Percentiles rank a stretch among this genome's conserved stretches.
Conservation (phyloP, 2,329 filamentous ascomycete species). For the Drechslerella dactyloides region DNA sequence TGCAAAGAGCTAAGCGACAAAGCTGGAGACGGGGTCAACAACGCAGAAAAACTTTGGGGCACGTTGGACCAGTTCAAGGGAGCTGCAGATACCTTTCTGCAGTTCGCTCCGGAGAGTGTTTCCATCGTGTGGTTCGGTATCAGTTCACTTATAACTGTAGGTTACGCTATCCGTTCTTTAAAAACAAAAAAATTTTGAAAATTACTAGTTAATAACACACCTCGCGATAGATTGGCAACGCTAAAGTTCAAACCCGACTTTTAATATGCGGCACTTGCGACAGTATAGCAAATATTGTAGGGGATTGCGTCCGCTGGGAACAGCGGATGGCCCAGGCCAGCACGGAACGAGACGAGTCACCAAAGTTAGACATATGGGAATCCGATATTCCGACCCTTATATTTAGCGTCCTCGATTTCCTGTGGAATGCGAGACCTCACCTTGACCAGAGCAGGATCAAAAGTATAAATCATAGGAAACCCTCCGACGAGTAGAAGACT, state of each 20-base stretch:
- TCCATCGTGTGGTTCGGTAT: constrained; percentile 47
- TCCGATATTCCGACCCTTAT: constrained; percentile 24
- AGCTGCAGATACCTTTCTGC: constrained; percentile 23
- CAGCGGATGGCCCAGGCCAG: constrained; percentile 1
- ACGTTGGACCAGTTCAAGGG: constrained; percentile 33
- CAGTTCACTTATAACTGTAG: constrained; percentile 29
- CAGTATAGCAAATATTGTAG: constrained; percentile 24
- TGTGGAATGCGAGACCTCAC: constrained; percentile 30
- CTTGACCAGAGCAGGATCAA: constrained; percentile 19
- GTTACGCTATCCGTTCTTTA: background rate
- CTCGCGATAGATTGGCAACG: constrained; percentile 13
- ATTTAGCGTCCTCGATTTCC: constrained; percentile 35
- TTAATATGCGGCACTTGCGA: constrained; percentile 31
- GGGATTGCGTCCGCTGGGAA: constrained; percentile 28
- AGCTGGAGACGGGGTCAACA: constrained; percentile 24
- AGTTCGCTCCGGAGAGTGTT: constrained; percentile 36
- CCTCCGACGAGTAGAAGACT: too few species aligned
- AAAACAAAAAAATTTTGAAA: too few species aligned
- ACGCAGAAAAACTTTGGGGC: constrained; percentile 10
- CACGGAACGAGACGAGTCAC: background rate
- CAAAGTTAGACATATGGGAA: constrained; percentile 30
- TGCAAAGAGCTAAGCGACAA: constrained; percentile 18
- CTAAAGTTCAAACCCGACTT: constrained; percentile 26
- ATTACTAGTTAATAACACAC: background rate
- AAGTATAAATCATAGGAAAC: constrained; percentile 8